Base-by-base conservation (phyloP, 768 basidiomycete species). In the Amanita polypyramis region DNA sequence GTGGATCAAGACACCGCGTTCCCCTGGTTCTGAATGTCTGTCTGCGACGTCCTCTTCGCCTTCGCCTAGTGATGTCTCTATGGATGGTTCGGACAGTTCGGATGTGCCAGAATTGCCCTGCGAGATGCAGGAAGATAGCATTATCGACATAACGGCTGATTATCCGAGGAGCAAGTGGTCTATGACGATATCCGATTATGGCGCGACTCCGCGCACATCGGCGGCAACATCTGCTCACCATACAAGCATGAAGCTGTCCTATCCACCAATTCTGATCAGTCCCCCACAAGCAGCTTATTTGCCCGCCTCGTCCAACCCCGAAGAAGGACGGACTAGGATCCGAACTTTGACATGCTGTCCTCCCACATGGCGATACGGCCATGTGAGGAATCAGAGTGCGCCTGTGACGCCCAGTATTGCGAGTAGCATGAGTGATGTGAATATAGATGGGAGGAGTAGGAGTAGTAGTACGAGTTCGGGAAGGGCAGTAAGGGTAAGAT, bases 111-210 rank as follows among this genome's bases (percentile, higher is more conserved):
- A 40, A 14, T 21, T 21, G 9, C 21, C 39, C 14, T 25, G 11
- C 12, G 7, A 21, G 39, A 12, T 40, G 39, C 39, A 40, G 3
- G 39, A 19, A 21, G 23, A 40, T 12, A 2, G 14, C 20, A 33
- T 21, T 9, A 15, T 35, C 3, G 44, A 45, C 8, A 11, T 20
- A 9, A 7, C 12, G 19, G 14, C n/a, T 8, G 12, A 35, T 33
- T 35, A 45, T 15, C 44, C 44, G 3, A 36, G 19, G 29, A 48
- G 47, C 38, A 48, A 48, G 19, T 48, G 47, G 47, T 48, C 47
- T 17, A 48, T 48, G 38, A 48, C 47, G 2, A 48, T 41, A 27
- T 48, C 47, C 10, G 47, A 48, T 21, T 48, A 40, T 33, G 47
- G 45, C 15, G 36, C 21, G 9, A 25, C 47, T 2, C 47, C 47